These are phyloP conservation scores for Kingdonia uniflora DNA, from an alignment of 164 flowering plant species.

Conservation along the genomic window DNA sequence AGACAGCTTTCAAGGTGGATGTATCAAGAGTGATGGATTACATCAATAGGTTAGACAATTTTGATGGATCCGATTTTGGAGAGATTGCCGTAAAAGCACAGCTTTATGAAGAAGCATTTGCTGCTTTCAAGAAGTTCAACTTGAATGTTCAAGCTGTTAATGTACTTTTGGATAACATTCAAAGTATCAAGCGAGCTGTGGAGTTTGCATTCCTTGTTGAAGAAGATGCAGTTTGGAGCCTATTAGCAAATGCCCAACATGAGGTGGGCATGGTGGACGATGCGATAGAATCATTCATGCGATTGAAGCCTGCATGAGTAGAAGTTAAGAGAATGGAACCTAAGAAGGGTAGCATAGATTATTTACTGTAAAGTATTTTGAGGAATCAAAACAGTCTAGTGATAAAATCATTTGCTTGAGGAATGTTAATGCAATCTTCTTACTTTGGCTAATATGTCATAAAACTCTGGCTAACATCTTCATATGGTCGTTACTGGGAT, in stretches of 20 bases:
- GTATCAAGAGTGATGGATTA: conserved; percentile 98
- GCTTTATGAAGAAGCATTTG: conserved; percentile 90
- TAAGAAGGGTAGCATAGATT: too few species aligned
- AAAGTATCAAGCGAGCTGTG: conserved; percentile 85
- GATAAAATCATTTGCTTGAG: too few species aligned
- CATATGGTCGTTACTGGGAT: too few species aligned
- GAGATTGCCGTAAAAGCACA: conserved; percentile 98
- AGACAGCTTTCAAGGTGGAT: conserved; percentile 94
- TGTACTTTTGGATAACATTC: conserved; percentile 84
- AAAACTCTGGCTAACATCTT: too few species aligned
- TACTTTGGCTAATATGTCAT: too few species aligned
- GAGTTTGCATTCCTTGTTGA: conserved; percentile 99
- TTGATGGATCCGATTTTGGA: conserved; percentile 99
- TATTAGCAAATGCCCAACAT: conserved; percentile 96
- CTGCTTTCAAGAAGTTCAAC: conserved; percentile 95
- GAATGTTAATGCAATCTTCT: too few species aligned
- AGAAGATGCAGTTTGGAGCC: conserved; percentile 99
- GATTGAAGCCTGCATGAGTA: too few species aligned
- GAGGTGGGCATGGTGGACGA: conserved; percentile 90
- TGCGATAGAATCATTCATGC: conserved; percentile 97
- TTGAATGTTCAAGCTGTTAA: conserved; percentile 97
- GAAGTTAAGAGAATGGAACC: too few species aligned
- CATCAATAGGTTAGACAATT: conserved; percentile 86
- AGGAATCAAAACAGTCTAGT: too few species aligned
- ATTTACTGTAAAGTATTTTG: too few species aligned